Conservation (phyloP, 495 filamentous ascomycete species). For the Chaetomium cochliodes region DNA sequence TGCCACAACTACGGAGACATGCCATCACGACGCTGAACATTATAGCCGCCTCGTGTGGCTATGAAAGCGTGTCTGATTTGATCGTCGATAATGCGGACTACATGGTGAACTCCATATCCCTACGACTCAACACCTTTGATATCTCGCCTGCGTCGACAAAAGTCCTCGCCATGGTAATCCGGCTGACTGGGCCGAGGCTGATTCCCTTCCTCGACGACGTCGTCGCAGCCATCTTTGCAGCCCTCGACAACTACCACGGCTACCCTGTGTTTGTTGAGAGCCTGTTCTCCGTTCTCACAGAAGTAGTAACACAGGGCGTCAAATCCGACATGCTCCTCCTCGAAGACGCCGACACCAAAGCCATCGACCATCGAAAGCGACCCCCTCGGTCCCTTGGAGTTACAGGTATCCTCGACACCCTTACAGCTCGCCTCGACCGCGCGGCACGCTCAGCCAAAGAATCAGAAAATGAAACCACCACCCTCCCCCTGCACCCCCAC, state of each 20-base stretch:
- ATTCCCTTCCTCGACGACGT: constrained; percentile 91
- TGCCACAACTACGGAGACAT: constrained; percentile 68
- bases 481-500: constrained; percentile 19
- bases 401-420: constrained; percentile 21
- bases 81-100: constrained; percentile 95
- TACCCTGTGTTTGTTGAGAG: constrained; percentile 83
- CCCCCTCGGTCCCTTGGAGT: constrained; percentile 14
- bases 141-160: constrained; percentile 87
- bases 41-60: constrained; percentile 72
- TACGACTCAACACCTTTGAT: constrained; percentile 88
- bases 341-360: constrained; percentile 29
- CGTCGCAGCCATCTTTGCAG: constrained; percentile 82
- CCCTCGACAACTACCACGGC: constrained; percentile 89
- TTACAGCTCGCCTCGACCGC: constrained; percentile 27
- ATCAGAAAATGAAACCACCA: constrained; percentile 32
- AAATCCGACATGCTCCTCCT: constrained; percentile 60
- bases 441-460: constrained; percentile 29
- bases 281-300: constrained; percentile 76
- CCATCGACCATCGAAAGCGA: constrained; percentile 42
- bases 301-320: constrained; percentile 77
- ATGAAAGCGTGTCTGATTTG: constrained; percentile 68
- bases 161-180: constrained; percentile 93
- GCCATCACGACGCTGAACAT: constrained; percentile 81
- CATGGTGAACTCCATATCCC: constrained; percentile 85
- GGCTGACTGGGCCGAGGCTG: constrained; percentile 74